These are phyloP conservation scores for Wickerhamiella domercqiae DNA, from an alignment of 805 yeast species.

Conservation along the genomic window DNA sequence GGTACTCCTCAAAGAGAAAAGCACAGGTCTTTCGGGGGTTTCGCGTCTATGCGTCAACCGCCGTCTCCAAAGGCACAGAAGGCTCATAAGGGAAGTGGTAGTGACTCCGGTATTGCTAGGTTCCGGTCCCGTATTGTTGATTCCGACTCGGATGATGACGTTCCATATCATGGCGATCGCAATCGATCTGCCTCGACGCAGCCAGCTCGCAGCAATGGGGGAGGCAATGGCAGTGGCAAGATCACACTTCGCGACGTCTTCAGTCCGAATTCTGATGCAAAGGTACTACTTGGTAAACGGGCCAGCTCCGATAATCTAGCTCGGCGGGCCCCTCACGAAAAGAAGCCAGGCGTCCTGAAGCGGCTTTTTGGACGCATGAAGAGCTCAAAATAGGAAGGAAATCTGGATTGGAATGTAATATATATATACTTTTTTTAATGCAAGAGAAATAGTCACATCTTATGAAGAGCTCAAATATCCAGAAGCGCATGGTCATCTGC, in stretches of 20 bases:
- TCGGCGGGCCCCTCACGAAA: constrained; percentile 5
- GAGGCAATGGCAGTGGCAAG: constrained; percentile 4
- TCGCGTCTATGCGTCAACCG: background rate
- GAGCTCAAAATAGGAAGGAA: background rate
- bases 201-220: constrained; percentile 1
- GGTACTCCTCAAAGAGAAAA: background rate
- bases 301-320: constrained; percentile 9
- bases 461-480: constrained; percentile 11
- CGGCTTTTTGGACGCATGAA: constrained; percentile 12
- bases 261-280: constrained; percentile 21
- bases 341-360: constrained; percentile 15
- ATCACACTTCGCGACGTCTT: constrained; percentile 17
- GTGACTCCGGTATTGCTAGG: constrained; percentile 1
- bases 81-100: background rate
- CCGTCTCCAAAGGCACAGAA: constrained; percentile 1
- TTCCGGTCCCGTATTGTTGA: constrained; percentile 23
- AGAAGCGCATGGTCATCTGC: constrained; percentile 23
- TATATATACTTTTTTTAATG: background rate
- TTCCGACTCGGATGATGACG: constrained; percentile 22
- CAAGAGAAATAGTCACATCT: background rate
- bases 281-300: constrained; percentile 14
- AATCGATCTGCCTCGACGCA: background rate
- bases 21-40: background rate
- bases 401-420: background rate
- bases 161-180: constrained; percentile 3